phyloP scores from a whole-genome alignment of 257 asterid genomes.

The Orobanche coerulescens region DNA sequence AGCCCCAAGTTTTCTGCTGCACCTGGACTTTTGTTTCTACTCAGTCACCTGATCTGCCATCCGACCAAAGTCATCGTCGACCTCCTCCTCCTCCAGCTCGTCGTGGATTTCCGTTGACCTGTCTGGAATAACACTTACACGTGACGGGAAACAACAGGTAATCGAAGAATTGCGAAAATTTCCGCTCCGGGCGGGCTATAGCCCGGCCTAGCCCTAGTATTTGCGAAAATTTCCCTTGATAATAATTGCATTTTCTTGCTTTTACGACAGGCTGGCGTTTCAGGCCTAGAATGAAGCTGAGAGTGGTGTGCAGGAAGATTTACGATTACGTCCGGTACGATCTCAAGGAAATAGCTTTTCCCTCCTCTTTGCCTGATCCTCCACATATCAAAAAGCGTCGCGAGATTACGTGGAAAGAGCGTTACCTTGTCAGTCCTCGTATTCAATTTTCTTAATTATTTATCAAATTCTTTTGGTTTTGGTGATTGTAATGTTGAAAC shows the following conservation, averaged over 20 bases:
- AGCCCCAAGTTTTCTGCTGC: too few species aligned
- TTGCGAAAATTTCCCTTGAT: too few species aligned
- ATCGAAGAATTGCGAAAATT: too few species aligned
- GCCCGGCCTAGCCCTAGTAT: too few species aligned
- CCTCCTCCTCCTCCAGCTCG: too few species aligned
- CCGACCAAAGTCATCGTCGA: too few species aligned
- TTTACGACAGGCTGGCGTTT: slow-evolving; percentile 5
- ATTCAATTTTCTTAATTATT: neutral
- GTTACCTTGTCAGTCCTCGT: slow-evolving; percentile 49
- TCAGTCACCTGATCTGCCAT: too few species aligned
- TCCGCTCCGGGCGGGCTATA: too few species aligned
- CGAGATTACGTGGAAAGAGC: slow-evolving; percentile 61
- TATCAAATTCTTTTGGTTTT: neutral
- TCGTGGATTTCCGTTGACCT: too few species aligned
- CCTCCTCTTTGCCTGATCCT: slow-evolving; percentile 89
- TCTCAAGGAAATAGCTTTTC: slow-evolving; percentile 84
- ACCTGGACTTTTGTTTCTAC: too few species aligned
- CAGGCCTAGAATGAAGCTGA: slow-evolving; percentile 45
- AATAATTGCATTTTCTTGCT: neutral
- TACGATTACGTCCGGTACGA: slow-evolving; percentile 67
- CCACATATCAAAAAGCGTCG: slow-evolving; percentile 60
- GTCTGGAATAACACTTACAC: too few species aligned
- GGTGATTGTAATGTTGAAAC: neutral
- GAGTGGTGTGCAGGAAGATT: slow-evolving; percentile 53
- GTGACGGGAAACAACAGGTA: too few species aligned